Evolutionary conservation across 345 rosid genomes (phyloP), one percentile per base, ranked within the genome.

Genomic region (Limnanthes douglasii): DNA sequence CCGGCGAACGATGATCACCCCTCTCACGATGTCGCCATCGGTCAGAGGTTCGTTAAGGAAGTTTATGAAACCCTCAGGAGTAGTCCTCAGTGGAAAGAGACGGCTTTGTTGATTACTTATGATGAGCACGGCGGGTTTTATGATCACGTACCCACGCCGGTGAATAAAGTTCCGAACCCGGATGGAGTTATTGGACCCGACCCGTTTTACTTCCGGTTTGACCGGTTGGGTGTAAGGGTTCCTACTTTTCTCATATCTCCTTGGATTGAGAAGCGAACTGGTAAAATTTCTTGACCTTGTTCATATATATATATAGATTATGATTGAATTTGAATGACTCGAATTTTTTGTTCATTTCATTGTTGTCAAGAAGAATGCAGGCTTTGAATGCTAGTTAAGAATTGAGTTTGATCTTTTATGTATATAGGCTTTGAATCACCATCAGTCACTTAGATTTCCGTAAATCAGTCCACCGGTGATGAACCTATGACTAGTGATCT

Each of bases 1-100:
- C 94, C 93, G 17, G 98, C 98, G 5, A 90, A 84, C 31, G 98
- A 90, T 17, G 98, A 84, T 44, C 98, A 90, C 19, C 98, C 98
- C 21, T 80, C 98, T 35, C 98, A 90, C 23, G 98, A 90, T 47
- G 68, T 90, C 52, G 81, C 94, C 19, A 45, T 38, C 2, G 98
- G 98, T 0, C 98, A 84, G 72, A 61, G 37, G 60, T 84, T 90
- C 31, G 78, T 90, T 55, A 90, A 84, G 78, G 96, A 90, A 54
- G 88, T 90, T 22, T 90, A 90, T 42, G 96, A 90, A 70, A 84
- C 62, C 28, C 51, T 90, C 42, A 53, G 98, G 58, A 64, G 66
- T 2, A 90, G 98, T 34, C 96, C 98, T 5, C 98, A 90, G 78
- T 90, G 98, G 96, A 60, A 85, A 1, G 98, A 90, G 59, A 74